Evolutionary conservation across 2,329 filamentous ascomycete species (phyloP), one percentile per base, ranked within the genome.

Genomic region (Ophiostoma sp.): DNA sequence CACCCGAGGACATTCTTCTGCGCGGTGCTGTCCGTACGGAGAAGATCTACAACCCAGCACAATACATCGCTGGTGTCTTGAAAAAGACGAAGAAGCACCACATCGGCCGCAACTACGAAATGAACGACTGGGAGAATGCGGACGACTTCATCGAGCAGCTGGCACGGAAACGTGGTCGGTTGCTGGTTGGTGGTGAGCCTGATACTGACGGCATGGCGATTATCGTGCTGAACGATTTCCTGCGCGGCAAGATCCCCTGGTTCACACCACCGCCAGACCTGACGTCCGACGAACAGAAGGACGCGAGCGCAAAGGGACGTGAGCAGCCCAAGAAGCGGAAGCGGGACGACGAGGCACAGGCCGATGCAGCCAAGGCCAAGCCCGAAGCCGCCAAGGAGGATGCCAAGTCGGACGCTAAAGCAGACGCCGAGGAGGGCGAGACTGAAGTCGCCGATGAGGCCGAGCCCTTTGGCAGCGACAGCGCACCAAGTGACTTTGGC

Each of bases 171-270:
- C 88, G 88, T 69, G 95, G 95, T 16, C 85, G 93, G 73, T 80
- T 99, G 27, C 81, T 98, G 16, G 67, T 64, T 76, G 94, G 92
- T 69, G 95, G 94, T n/a, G 95, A 98, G 77, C 90, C 94, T 4
- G 95, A 99, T 77, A 81, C 97, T 68, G 94, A 98, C 74, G 93
- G 93, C 74, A 93, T 97, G 64, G 95, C 95, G 1, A 97, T 97
- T 79, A 97, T 97, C 87, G 90, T 99, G 0, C 81, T 99, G 70
- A 98, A 97, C 75, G 95, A 99, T 76, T 99, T 98, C 77, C 86
- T 98, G 75, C 83, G 95, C 72, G 95, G 95, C 68, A 97, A 94
- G 79, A 91, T 98, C 40, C 95, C 95, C 1, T 99, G 96, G 95
- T 99, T 93, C 76, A 95, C 91, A 0, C 88, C 92, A 8, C 89